Conservation (phyloP, 2,329 filamentous ascomycete genomes). For the Hymenoscyphus repandus region DNA sequence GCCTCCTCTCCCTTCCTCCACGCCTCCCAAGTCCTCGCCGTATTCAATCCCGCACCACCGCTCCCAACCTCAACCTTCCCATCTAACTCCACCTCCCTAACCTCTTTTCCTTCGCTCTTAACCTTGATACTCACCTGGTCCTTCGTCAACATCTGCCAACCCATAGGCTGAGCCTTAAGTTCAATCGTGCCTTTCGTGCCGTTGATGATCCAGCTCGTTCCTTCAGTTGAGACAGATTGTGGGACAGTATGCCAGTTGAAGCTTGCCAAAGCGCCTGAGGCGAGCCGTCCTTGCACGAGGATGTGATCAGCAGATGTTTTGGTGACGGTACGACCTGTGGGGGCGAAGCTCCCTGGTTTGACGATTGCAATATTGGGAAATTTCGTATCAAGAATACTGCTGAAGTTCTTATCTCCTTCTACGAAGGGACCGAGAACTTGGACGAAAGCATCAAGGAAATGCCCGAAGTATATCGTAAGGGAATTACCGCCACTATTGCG, state of each 20-base stretch:
- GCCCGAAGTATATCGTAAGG: slow-evolving; percentile 14
- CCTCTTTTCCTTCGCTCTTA: not conserved
- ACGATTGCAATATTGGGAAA: slow-evolving; percentile 21
- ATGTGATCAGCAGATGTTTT: slow-evolving; percentile 34
- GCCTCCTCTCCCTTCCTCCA: slow-evolving; percentile 5
- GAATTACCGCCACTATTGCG: slow-evolving; percentile 9
- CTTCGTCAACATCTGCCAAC: slow-evolving; percentile 8
- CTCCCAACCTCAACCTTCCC: not conserved
- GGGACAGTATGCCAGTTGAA: slow-evolving; percentile 25
- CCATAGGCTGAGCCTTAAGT: slow-evolving; percentile 6
- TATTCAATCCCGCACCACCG: slow-evolving; percentile 3
- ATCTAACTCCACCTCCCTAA: slow-evolving; percentile 4
- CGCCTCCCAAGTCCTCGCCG: slow-evolving; percentile 14
- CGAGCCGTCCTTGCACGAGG: slow-evolving; percentile 32
- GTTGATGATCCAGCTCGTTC: slow-evolving; percentile 33
- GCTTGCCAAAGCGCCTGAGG: slow-evolving; percentile 29
- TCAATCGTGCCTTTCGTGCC: slow-evolving; percentile 35
- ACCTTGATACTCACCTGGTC: slow-evolving; percentile 2
- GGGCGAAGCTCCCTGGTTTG: slow-evolving; percentile 12
- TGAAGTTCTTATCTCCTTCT: slow-evolving; percentile 15
- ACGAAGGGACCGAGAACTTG: slow-evolving; percentile 32
- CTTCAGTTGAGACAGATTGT: slow-evolving; percentile 20
- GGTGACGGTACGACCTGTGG: slow-evolving; percentile 17
- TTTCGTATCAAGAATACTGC: slow-evolving; percentile 24
- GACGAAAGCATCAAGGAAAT: slow-evolving; percentile 31